Conservation (phyloP, 2,329 filamentous ascomycete genomes). For the Fusarium ramigenum region DNA sequence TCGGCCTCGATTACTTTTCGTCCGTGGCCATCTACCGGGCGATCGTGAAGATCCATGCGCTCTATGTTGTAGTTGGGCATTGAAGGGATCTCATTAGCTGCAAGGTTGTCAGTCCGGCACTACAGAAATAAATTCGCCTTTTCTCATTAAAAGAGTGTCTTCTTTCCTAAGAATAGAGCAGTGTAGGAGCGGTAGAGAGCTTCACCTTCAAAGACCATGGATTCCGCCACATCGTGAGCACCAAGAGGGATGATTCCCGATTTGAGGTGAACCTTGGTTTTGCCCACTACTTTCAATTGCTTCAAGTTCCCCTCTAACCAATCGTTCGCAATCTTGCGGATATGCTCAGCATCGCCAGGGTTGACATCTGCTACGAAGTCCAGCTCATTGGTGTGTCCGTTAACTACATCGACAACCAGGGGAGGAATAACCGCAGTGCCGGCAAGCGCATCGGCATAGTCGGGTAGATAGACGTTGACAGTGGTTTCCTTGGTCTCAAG, state of each 20-base stretch:
- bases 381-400: conserved; percentile 79
- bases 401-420: conserved; percentile 78
- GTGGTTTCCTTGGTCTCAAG: conserved; percentile 78
- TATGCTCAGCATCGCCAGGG: conserved; percentile 79
- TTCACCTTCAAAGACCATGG: conserved; percentile 85
- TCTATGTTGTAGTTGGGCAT: conserved; percentile 87
- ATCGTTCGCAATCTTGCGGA: conserved; percentile 84
- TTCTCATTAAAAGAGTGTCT: conserved; percentile 52
- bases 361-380: conserved; percentile 81
- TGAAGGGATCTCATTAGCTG: conserved; percentile 75
- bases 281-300: conserved; percentile 75
- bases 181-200: conserved; percentile 72
- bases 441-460: conserved; percentile 80
- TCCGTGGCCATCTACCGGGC: conserved; percentile 58
- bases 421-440: conserved; percentile 81
- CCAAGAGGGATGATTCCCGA: conserved; percentile 84
- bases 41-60: conserved; percentile 81
- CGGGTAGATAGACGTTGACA: conserved; percentile 81
- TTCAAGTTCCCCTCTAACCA: conserved; percentile 85
- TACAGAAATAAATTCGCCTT: conserved; percentile 27
- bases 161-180: conserved; percentile 69
- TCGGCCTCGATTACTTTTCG: conserved; percentile 80
- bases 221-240: conserved; percentile 77
- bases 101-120: conserved; percentile 46
- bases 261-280: conserved; percentile 76